Evolutionary conservation across 305 asterid species (phyloP), one percentile per base, ranked within the genome.

Genomic region (Solanum hybrid): DNA sequence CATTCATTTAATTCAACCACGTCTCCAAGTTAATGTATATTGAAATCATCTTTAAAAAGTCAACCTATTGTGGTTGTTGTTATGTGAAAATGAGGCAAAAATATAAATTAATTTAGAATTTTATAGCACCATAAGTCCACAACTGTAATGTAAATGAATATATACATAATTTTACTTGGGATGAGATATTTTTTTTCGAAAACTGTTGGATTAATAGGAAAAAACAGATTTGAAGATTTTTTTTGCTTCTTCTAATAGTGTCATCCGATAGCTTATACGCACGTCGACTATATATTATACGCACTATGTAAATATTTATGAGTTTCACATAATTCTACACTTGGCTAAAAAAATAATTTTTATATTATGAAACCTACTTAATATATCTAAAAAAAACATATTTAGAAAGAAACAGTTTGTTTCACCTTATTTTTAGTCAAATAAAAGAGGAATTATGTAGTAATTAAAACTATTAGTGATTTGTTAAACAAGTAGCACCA

Each of bases 141-240:
- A 29, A 7, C n/a, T 75, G 22, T 51, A 7, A 45, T 45, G 14
- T 45, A 45, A 45, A 45, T 45, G 20, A 14, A 13, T 31, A 13
- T 45, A 45, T 13, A 45, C 0, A 45, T 13, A 45, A 45, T 45
- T 13, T 45, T 29, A 75, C 11, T 95, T 96, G 88, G 95, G 92
- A 88, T 97, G 17, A 24, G 17, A 11, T 6, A 4, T 72, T 72
- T 11, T 39, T 41, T 12, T 72, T 72, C 20, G 22, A 72, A 26
- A 72, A 11, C 79, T 11, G 13, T 72, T 26, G 20, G 34, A 72
- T 2, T 11, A 72, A 72, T 10, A 68, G 1, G 61, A 68, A 70
- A 26, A 12, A 13, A 22, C 75, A 10, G 0, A n/a, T n/a, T 75
- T 29, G n/a, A 29, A 73, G 11, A 29, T 27, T 29, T 29, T 29